These are phyloP conservation scores for Glonium stellatum DNA, from an alignment of 495 filamentous ascomycete species.

Conservation along the genomic window DNA sequence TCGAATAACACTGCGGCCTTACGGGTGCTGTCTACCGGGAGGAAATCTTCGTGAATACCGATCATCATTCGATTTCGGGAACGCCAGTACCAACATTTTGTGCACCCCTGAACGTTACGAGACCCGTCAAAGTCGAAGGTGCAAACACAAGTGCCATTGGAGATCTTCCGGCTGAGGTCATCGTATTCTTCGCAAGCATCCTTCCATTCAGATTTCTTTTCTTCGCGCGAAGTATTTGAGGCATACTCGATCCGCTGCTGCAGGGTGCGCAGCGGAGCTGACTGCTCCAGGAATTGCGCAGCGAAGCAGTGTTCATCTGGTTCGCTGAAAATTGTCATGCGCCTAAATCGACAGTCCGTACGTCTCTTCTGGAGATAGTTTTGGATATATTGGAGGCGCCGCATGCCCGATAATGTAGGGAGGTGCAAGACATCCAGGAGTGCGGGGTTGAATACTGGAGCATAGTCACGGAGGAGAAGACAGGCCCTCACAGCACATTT, in stretches of 20 bases:
- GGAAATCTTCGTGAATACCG: conserved; percentile 40
- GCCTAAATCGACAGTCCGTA: not conserved
- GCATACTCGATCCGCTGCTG: conserved; percentile 30
- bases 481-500: conserved; percentile 27
- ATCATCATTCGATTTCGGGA: conserved; percentile 34
- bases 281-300: conserved; percentile 37
- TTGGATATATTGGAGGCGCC: conserved; percentile 43
- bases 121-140: conserved; percentile 25
- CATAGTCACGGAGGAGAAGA: conserved; percentile 35
- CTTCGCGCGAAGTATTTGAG: conserved; percentile 17
- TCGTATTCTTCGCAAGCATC: conserved; percentile 37
- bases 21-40: conserved; percentile 35
- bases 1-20: conserved; percentile 40
- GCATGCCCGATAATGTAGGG: conserved; percentile 37
- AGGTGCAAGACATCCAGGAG: conserved; percentile 46
- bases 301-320: conserved; percentile 39
- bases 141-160: conserved; percentile 29
- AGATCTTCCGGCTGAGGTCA: conserved; percentile 32
- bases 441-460: conserved; percentile 38
- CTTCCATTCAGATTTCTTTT: conserved; percentile 39
- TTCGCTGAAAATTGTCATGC: conserved; percentile 41
- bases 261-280: conserved; percentile 27
- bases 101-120: conserved; percentile 34
- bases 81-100: conserved; percentile 30
- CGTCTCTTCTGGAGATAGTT: conserved; percentile 38